phyloP scores from a whole-genome alignment of 345 rosid genomes.

The Eucalyptus microcorys region DNA sequence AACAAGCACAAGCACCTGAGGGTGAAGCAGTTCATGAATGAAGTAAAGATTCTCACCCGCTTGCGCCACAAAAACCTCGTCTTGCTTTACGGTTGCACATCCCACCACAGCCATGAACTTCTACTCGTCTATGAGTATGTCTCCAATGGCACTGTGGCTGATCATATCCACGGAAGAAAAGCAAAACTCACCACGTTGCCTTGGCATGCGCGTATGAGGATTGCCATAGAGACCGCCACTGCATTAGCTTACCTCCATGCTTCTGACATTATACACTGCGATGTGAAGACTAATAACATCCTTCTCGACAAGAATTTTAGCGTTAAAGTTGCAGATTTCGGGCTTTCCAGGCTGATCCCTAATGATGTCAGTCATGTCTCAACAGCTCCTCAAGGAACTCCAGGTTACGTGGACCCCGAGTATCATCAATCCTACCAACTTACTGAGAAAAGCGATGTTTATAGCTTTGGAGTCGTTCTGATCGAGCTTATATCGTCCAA shows the following conservation, averaged over 20 bases:
- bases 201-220: not conserved
- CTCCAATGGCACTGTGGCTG: constrained; percentile 1
- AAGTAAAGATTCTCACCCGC: not conserved
- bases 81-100: constrained; percentile 2
- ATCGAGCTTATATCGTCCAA: not conserved
- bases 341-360: not conserved
- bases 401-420: not conserved
- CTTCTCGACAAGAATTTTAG: not conserved
- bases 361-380: not conserved
- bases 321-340: constrained; percentile 5
- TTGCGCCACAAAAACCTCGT: not conserved
- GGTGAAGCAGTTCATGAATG: constrained; percentile 2
- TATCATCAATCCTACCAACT: constrained; percentile 1
- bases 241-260: constrained; percentile 4
- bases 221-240: not conserved
- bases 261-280: not conserved
- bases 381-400: constrained; percentile 5
- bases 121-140: constrained; percentile 1
- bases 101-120: not conserved
- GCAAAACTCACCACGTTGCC: not conserved
- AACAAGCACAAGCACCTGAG: not conserved
- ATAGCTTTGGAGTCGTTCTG: not conserved
- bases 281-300: not conserved
- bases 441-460: constrained; percentile 1
- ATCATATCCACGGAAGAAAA: not conserved